A percentile compares a stretch with the other conserved stretches of the same genome.
These are phyloP conservation scores for Blastocystis sp. DNA, from an alignment of 352 stramenopile species.

Conservation along the genomic window DNA sequence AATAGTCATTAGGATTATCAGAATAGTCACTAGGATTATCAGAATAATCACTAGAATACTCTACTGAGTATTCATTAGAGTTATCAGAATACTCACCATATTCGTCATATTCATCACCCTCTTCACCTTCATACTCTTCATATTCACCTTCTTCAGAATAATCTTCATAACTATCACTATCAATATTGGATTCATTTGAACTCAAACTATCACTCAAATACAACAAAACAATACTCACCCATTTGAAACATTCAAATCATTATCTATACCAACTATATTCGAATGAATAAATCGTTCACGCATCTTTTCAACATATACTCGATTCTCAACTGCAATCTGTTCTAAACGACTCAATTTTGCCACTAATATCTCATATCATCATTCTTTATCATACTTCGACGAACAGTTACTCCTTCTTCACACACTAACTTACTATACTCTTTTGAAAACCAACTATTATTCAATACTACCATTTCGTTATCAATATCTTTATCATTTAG, in stretches of 20 bases:
- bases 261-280: conserved; percentile 16
- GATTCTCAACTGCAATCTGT: conserved; percentile 3
- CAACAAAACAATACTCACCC: background rate
- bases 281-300: background rate
- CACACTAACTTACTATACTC: background rate
- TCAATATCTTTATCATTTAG: background rate
- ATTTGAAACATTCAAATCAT: background rate
- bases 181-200: background rate
- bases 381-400: background rate
- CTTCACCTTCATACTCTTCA: conserved; percentile 13
- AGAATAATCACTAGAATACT: background rate
- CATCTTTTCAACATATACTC: background rate
- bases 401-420: background rate
- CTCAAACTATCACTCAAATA: background rate
- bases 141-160: too few relatives aligned
- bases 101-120: background rate
- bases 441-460: background rate
- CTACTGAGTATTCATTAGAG: background rate
- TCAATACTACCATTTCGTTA: background rate
- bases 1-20: too few relatives aligned
- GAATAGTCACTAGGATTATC: background rate
- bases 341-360: background rate
- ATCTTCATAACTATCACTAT: background rate
- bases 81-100: background rate
- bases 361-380: background rate